Evolutionary conservation across 306 rosid genomes (phyloP), one percentile per base, ranked within the genome.

Genomic region (Rosa persica): DNA sequence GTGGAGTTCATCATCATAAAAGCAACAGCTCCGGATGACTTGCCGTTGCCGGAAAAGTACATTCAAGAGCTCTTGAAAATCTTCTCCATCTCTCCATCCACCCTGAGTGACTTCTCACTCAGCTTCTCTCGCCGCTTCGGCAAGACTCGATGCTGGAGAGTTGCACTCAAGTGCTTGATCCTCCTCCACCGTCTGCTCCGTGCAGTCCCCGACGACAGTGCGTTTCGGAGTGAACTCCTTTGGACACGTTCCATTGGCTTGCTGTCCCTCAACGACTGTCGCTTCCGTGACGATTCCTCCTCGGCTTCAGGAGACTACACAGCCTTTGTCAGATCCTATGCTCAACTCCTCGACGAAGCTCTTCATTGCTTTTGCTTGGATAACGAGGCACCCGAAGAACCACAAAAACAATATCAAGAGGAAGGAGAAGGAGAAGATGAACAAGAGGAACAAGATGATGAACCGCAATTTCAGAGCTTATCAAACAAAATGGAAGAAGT

Each of bases 181-280:
- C 98, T 94, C 70, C 91, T 94, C 25, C 98, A 90, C 75, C 86
- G 91, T n/a, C 81, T 94, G 77, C 93, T 94, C 44, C 88, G 84
- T 5, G 88, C 89, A 0, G 89, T 86, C 17, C 90, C 92, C 0
- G 82, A 71, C 4, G 77, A 83, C 72, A 74, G 74, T 71, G 76
- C 72, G 3, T 75, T 92, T 11, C 86, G 85, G 61, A 44, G 83
- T 0, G 87, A 90, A 34, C 89, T 94, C 2, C 52, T 90, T 1
- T 88, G 89, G 88, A 22, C 84, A 48, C 85, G 89, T 39, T 75
- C 90, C n/a, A 83, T 72, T 16, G 90, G 92, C 8, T 72, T 87
- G 72, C 66, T 92, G 60, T 85, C 94, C 57, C 96, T 94, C 57
- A 71, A 84, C 58, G 90, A 91, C 6, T 85, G 92, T 74, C 93